Base-by-base conservation (phyloP, 2,329 filamentous ascomycete genomes). In the Trichoderma atrobrunneum region DNA sequence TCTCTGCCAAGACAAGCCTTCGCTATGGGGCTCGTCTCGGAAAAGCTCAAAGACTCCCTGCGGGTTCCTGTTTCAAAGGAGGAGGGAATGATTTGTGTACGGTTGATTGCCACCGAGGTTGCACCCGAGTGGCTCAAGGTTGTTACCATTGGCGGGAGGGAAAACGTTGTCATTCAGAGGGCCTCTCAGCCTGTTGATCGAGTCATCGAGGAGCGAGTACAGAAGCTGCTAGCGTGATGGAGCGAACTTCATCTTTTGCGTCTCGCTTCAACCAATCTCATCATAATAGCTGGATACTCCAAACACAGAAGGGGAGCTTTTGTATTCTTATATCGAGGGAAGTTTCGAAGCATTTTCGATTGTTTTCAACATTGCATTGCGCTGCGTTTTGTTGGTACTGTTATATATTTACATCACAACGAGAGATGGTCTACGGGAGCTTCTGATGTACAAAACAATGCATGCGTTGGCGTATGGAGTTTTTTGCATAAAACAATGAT, bases 11-110 rank as follows among this genome's bases (percentile, higher is more conserved):
- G 89, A 11, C 84, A 92, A 74, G 88, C 91, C 1, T 94, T 93
- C 77, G 87, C 88, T 28, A 87, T 94, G 84, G 82, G 86, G 32
- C 85, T 85, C 14, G 82, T 94, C 69, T 82, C 91, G 21, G 86
- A 89, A 75, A 91, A 90, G 78, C 84, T 94, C 63, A 87, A 87
- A 76, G 91, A 93, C 79, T 94, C 92, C 30, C 82, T 92, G 72
- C 83, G 87, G 5, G 83, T 84, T 74, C 87, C 87, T 3, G 81
- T 89, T 66, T 86, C 87, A 36, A 80, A 79, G 61, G 87, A 88
- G 56, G 88, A 89, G 76, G 87, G 83, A 5, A 81, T 82, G 11
- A 75, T 78, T 11, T 88, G 87, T 73, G 82, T 90, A 18, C 80
- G 84, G 10, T 77, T 89, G 64, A 82, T 90, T 70, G 87, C 86